These are phyloP conservation scores for Cystofilobasidium bisporidii DNA, from an alignment of 768 basidiomycete species.

Conservation along the genomic window DNA sequence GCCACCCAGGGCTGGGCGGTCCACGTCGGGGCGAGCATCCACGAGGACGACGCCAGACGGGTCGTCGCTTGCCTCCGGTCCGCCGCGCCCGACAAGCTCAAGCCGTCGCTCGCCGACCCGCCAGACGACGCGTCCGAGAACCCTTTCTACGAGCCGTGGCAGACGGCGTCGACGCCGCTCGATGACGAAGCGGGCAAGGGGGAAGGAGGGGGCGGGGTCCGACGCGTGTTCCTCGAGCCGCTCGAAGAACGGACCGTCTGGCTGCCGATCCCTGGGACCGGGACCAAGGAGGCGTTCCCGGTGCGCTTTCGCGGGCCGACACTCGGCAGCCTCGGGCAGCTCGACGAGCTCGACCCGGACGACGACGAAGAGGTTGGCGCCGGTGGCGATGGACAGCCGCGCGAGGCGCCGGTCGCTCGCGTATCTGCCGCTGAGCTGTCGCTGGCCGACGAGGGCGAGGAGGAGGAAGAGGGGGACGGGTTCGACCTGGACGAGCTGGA, in stretches of 20 bases:
- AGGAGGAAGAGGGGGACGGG: no score
- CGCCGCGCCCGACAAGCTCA: neutral
- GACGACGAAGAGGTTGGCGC: neutral
- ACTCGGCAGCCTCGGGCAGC: neutral
- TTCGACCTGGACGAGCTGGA: neutral
- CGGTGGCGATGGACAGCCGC: no score
- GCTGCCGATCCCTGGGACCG: neutral
- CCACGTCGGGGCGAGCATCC: neutral
- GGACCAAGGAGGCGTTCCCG: neutral
- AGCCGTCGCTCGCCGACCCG: neutral
- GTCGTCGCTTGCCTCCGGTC: neutral
- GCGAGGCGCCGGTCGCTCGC: no score
- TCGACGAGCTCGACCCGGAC: conserved; percentile 55
- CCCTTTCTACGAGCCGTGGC: neutral
- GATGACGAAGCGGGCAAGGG: no score
- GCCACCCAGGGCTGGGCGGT: neutral
- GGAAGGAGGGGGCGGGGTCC: neutral
- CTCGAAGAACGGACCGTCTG: neutral
- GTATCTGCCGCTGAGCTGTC: no score
- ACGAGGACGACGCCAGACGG: neutral
- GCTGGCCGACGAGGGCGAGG: neutral
- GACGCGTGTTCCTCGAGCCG: neutral
- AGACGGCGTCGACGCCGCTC: no score
- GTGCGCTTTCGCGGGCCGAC: neutral
- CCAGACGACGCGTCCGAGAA: neutral